These are phyloP conservation scores for Glaciozyma martinii DNA, from an alignment of 768 basidiomycete genomes.

Conservation along the genomic window DNA sequence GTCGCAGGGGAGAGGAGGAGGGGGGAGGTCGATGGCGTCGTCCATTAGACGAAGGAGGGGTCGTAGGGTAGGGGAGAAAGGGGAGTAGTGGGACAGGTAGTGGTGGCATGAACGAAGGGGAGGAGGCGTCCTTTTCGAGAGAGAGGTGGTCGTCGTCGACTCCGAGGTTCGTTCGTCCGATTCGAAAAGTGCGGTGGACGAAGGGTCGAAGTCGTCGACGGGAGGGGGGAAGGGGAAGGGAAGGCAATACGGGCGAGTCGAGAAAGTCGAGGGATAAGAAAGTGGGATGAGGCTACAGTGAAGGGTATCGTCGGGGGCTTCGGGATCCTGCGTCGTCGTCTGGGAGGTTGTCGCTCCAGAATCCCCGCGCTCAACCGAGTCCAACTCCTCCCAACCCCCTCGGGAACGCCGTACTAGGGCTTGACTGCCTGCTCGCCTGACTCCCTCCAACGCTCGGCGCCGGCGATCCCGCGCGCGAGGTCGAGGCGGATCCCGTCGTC, in stretches of 20 bases:
- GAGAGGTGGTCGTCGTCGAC: too few species aligned
- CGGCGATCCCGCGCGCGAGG: constrained; percentile 4
- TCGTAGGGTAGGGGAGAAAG: not conserved
- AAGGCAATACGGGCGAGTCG: not conserved
- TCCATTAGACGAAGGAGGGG: not conserved
- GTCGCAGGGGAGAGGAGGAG: not conserved
- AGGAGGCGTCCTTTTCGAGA: too few species aligned
- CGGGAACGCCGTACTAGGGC: not conserved
- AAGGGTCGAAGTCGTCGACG: too few species aligned
- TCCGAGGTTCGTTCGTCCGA: too few species aligned
- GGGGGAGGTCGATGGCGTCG: not conserved
- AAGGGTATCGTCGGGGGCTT: not conserved
- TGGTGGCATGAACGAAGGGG: too few species aligned
- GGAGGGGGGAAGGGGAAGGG: too few species aligned
- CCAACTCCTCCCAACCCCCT: not conserved
- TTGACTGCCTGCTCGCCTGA: not conserved
- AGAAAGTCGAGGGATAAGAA: not conserved
- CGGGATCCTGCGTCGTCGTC: constrained; percentile 5
- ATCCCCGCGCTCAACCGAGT: not conserved
- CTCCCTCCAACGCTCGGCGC: constrained; percentile 1
- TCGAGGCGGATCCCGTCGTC: not conserved
- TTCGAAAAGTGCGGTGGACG: too few species aligned
- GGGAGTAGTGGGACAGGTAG: not conserved
- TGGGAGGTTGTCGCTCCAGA: not conserved
- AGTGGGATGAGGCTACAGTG: constrained; percentile 2